Conservation (phyloP, 768 basidiomycete species). For the Cystobasidium onofrii region DNA sequence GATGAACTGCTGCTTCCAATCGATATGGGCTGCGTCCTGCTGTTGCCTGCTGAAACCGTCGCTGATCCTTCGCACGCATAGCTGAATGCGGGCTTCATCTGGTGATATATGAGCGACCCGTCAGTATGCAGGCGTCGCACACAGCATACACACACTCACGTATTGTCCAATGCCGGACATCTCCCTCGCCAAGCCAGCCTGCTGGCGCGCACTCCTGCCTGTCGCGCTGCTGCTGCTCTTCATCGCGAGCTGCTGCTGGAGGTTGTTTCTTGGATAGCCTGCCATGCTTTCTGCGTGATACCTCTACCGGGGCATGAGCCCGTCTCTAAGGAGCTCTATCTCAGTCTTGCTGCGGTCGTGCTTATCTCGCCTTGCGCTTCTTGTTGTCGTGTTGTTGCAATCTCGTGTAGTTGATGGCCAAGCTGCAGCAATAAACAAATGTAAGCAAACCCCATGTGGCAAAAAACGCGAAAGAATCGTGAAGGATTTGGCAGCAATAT, state of each 20-base stretch:
- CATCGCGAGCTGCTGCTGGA: slow-evolving; percentile 1
- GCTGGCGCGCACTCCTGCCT: neutral
- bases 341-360: no score
- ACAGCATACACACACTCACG: neutral
- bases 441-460: no score
- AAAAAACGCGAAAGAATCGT: no score
- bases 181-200: neutral
- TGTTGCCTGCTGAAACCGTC: neutral
- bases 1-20: neutral
- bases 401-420: no score
- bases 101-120: neutral
- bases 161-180: neutral
- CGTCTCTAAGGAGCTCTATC: neutral
- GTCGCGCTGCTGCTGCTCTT: neutral
- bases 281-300: neutral
- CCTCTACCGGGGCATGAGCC: neutral
- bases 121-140: neutral
- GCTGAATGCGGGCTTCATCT: neutral
- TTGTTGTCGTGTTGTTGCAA: no score
- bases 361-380: no score
- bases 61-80: neutral
- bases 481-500: no score
- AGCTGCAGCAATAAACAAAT: no score
- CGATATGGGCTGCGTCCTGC: neutral
- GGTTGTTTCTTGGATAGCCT: slow-evolving; percentile 10